phyloP scores from a whole-genome alignment of 768 basidiomycete genomes.

The Podaxis pistillaris region DNA sequence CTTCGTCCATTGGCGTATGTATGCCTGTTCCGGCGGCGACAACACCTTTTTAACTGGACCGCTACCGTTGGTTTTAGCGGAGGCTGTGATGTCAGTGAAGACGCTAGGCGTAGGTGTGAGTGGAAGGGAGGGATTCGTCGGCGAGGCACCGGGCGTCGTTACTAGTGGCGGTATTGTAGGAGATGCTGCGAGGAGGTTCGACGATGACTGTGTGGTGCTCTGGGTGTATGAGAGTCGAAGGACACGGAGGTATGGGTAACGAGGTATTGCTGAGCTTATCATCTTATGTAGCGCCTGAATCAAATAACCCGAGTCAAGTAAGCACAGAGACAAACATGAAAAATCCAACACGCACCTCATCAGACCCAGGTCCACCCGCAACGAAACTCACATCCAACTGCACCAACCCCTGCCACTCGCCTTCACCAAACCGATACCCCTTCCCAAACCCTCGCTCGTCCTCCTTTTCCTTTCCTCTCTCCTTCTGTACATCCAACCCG shows the following conservation, averaged over 20 bases:
- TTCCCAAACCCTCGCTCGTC: neutral
- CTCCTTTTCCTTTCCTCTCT: neutral
- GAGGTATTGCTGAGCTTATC: slow-evolving; percentile 35
- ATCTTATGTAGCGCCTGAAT: slow-evolving; percentile 38
- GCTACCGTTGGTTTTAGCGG: neutral
- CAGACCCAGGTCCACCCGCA: slow-evolving; percentile 23
- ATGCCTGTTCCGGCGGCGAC: slow-evolving; percentile 10
- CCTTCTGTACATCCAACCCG: neutral
- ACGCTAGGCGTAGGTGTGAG: neutral
- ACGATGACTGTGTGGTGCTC: neutral
- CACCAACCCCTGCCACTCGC: slow-evolving; percentile 21
- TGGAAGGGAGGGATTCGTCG: neutral
- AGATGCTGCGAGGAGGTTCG: neutral
- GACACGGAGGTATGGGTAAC: slow-evolving; percentile 34
- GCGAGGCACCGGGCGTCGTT: neutral
- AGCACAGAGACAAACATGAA: neutral
- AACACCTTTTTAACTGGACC: neutral
- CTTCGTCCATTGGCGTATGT: slow-evolving; percentile 16
- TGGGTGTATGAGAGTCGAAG: slow-evolving; percentile 24
- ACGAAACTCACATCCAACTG: slow-evolving; percentile 31
- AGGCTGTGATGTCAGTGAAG: neutral
- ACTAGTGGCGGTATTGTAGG: neutral
- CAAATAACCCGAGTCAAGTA: neutral
- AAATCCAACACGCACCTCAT: slow-evolving; percentile 31
- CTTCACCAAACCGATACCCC: slow-evolving; percentile 19